Conservation (phyloP, 129 eudicot species). For the Pulicaria dysenterica region DNA sequence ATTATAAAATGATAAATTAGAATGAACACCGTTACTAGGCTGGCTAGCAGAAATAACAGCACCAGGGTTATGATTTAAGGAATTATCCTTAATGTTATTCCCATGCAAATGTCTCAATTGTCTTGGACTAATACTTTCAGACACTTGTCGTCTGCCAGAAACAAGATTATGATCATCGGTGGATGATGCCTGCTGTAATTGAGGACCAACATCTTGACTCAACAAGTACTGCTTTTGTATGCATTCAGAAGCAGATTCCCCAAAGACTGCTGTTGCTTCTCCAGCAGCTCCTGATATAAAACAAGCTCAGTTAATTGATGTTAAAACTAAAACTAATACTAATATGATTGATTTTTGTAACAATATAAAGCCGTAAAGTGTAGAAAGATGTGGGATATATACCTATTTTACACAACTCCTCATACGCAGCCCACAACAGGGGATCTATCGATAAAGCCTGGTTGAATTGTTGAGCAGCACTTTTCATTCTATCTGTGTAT, state of each 20-base stretch:
- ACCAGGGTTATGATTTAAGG: conserved; percentile 60
- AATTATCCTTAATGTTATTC: conserved; percentile 52
- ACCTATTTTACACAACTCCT: conserved; percentile 94
- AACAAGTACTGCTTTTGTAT: conserved; percentile 71
- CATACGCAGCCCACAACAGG: conserved; percentile 93
- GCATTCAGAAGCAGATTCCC: conserved; percentile 76
- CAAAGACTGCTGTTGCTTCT: conserved; percentile 80
- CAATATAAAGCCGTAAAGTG: conserved; percentile 5
- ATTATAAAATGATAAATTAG: conserved; percentile 63
- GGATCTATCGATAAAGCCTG: conserved; percentile 96
- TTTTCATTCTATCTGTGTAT: conserved; percentile 83
- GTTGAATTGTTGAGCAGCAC: conserved; percentile 80
- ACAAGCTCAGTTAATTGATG: too few species aligned
- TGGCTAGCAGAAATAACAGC: conserved; percentile 51
- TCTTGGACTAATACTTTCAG: conserved; percentile 78
- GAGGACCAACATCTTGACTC: conserved; percentile 52
- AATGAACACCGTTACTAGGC: conserved; percentile 55
- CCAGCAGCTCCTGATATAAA: conserved; percentile 72
- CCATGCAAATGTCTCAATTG: conserved; percentile 51
- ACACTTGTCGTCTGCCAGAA: conserved; percentile 48
- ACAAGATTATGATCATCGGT: conserved; percentile 53
- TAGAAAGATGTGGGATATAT: conserved; percentile 8
- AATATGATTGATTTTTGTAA: not conserved
- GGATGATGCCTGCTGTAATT: conserved; percentile 34
- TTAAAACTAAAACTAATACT: too few species aligned